Evolutionary conservation across 2,329 filamentous ascomycete genomes (phyloP), one percentile per base, ranked within the genome.

Genomic region (Geosmithia flava): DNA sequence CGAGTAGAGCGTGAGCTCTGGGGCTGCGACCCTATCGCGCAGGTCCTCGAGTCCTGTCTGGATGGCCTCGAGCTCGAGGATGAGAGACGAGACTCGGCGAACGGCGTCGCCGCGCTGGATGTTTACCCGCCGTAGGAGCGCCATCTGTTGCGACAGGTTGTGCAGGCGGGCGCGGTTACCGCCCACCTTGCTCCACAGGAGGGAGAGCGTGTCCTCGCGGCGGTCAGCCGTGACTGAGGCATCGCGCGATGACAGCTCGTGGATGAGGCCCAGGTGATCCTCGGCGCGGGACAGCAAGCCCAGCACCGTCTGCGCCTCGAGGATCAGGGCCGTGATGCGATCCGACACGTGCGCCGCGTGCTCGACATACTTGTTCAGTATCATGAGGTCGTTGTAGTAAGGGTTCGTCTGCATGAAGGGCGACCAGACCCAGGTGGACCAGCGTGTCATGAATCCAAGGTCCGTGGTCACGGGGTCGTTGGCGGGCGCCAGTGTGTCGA

Each of bases 51-150:
- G 66, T 43, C 80, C 80, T 2, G 79, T 75, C 54, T 81, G 76
- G 52, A 93, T 91, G 48, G 78, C 78, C 61, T 87, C 78, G 37
- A 93, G 71, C 56, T 88, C 86, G 42, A 87, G 66, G 16, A 93
- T 68, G 1, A 88, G 80, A 2, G 73, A 73, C 16, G 68, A 75
- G n/a, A 94, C 77, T 59, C 88, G 85, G 16, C 68, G 69, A 48
- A 83, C 77, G 1, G 86, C 86, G 5, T 70, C 69, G 44, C 73
- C 72, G 23, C 85, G 74, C 65, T 91, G 87, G 6, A 59, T 57
- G 20, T 77, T 74, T n/a, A 93, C 82, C 51, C 81, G 73, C 1
- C 68, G 62, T 11, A 94, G 71, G 4, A 91, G 71, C 2, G 64
- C 60, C 7, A 90, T 70, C 56, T 88, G 81, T 20, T 70, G 67